A percentile compares a stretch with the other conserved stretches of the same genome.
These are phyloP conservation scores for Ogataea zsoltii DNA, from an alignment of 805 yeast genomes.

Conservation along the genomic window DNA sequence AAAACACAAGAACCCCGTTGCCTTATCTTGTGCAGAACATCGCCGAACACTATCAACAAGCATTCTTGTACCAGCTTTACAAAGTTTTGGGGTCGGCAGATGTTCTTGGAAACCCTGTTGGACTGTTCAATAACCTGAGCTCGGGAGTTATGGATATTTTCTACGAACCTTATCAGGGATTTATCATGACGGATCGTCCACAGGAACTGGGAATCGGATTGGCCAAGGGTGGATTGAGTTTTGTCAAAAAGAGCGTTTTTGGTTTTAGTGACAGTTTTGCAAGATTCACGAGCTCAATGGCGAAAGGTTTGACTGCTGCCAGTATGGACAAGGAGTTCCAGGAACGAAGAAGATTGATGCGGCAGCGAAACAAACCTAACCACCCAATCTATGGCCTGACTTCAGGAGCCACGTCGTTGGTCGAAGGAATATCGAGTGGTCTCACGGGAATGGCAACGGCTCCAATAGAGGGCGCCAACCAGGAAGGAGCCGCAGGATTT, in stretches of 20 bases:
- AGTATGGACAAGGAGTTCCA: slow-evolving; percentile 87
- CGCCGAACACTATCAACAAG: slow-evolving; percentile 86
- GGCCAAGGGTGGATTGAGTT: slow-evolving; percentile 95
- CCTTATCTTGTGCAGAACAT: slow-evolving; percentile 70
- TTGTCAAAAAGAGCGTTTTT: slow-evolving; percentile 90
- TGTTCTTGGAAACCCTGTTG: slow-evolving; percentile 95
- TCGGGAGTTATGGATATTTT: slow-evolving; percentile 96
- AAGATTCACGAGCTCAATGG: slow-evolving; percentile 88
- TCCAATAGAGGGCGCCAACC: slow-evolving; percentile 86
- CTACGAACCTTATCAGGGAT: slow-evolving; percentile 97
- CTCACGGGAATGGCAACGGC: slow-evolving; percentile 86
- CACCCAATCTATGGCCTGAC: slow-evolving; percentile 86
- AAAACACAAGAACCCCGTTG: slow-evolving; percentile 84
- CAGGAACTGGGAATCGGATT: slow-evolving; percentile 93
- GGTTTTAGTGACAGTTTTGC: slow-evolving; percentile 94
- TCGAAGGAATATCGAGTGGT: slow-evolving; percentile 86
- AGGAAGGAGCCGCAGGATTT: slow-evolving; percentile 89
- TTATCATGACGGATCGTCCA: slow-evolving; percentile 90
- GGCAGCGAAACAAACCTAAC: slow-evolving; percentile 74
- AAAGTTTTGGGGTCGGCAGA: slow-evolving; percentile 96
- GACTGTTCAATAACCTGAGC: slow-evolving; percentile 86
- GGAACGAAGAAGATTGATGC: slow-evolving; percentile 74
- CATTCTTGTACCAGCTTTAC: slow-evolving; percentile 87
- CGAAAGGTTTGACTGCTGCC: slow-evolving; percentile 89
- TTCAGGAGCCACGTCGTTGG: slow-evolving; percentile 83